Evolutionary conservation across 2,329 filamentous ascomycete genomes (phyloP).

Genomic region (Plectosphaerella plurivora): DNA sequence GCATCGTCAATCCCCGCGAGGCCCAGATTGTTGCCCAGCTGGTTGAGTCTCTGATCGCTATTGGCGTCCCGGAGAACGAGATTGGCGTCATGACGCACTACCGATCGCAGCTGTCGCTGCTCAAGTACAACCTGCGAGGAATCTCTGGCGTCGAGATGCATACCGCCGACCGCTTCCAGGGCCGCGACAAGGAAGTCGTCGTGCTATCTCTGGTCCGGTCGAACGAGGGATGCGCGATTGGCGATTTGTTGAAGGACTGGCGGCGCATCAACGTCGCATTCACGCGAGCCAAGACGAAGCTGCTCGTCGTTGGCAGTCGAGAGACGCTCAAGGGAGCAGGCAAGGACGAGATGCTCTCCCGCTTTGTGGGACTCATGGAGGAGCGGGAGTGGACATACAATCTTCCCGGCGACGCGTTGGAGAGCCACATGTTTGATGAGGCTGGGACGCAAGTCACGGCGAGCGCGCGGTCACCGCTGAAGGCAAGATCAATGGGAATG

Average conservation of each 20-base stretch:
- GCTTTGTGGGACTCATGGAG: constrained; percentile 75
- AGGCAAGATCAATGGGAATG: constrained; percentile 15
- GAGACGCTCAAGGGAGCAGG: constrained; percentile 70
- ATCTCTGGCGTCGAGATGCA: constrained; percentile 78
- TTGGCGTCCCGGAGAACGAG: constrained; percentile 68
- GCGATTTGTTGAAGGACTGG: constrained; percentile 88
- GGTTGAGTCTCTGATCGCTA: constrained; percentile 70
- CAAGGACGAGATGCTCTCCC: constrained; percentile 70
- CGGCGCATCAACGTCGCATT: constrained; percentile 93
- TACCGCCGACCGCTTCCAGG: constrained; percentile 95
- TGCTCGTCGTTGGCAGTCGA: constrained; percentile 81
- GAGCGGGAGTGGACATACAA: constrained; percentile 75
- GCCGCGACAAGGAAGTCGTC: constrained; percentile 89
- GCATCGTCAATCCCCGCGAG: constrained; percentile 86
- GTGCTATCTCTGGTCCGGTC: constrained; percentile 83
- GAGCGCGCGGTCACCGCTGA: constrained; percentile 17
- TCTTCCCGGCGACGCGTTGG: constrained; percentile 58
- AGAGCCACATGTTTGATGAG: constrained; percentile 65
- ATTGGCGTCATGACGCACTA: constrained; percentile 98
- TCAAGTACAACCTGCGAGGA: constrained; percentile 67
- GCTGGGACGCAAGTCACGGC: constrained; percentile 42
- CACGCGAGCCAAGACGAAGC: constrained; percentile 86
- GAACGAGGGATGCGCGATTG: constrained; percentile 79
- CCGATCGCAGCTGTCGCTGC: constrained; percentile 79
- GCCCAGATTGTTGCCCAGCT: constrained; percentile 73